Percentiles rank a stretch among this genome's conserved stretches.
These are phyloP conservation scores for Furcasterigmium furcatum DNA, from an alignment of 2,329 filamentous ascomycete species.

Conservation along the genomic window DNA sequence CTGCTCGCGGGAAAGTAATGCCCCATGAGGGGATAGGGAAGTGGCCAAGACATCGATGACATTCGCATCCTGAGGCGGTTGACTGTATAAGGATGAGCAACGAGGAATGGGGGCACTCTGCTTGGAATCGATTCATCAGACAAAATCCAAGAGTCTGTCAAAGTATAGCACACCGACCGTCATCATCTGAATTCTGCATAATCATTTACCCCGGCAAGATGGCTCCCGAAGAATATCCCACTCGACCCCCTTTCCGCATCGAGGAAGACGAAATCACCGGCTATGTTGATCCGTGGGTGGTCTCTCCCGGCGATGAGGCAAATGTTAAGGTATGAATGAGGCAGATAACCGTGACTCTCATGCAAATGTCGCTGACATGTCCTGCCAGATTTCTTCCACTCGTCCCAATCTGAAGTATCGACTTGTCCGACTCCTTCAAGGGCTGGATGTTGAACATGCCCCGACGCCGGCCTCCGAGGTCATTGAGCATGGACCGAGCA, in stretches of 20 bases:
- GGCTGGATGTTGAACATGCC: neutral
- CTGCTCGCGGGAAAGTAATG: too few relatives aligned
- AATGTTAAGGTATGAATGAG: conserved; percentile 4
- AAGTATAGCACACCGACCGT: too few relatives aligned
- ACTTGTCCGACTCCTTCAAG: neutral
- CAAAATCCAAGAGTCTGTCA: too few relatives aligned
- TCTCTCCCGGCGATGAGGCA: neutral
- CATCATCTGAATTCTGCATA: too few relatives aligned
- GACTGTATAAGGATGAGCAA: too few relatives aligned
- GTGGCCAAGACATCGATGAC: too few relatives aligned
- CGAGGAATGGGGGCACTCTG: too few relatives aligned
- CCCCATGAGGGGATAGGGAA: too few relatives aligned
- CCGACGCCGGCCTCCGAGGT: neutral
- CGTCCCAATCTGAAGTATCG: neutral
- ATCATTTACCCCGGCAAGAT: too few relatives aligned
- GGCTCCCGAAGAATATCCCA: neutral
- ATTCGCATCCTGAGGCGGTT: too few relatives aligned
- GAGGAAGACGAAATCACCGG: conserved; percentile 9
- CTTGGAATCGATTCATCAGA: too few relatives aligned
- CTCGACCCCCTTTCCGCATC: neutral
- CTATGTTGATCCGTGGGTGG: conserved; percentile 5
- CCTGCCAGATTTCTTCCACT: conserved; percentile 6
- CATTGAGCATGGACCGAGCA: neutral
- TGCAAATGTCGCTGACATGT: neutral
- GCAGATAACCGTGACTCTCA: neutral